These are phyloP conservation scores for Backusella parvicylindrica DNA, from an alignment of 192 early-diverging fungal genomes.

Conservation along the genomic window DNA sequence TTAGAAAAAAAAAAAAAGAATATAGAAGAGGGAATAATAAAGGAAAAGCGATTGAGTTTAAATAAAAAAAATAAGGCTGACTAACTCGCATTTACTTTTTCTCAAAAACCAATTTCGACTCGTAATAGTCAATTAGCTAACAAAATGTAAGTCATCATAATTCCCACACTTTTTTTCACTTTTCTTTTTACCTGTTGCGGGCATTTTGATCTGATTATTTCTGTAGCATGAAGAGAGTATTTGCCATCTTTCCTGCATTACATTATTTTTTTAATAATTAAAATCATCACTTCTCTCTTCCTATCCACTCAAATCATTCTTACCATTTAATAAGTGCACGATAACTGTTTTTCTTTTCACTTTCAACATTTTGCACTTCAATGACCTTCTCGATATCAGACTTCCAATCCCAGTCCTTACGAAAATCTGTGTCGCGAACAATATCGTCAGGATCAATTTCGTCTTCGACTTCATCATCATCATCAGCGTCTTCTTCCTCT, in stretches of 20 bases:
- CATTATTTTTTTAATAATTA: neutral
- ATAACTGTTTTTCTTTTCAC: neutral
- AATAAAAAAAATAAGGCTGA: neutral
- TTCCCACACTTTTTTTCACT: neutral
- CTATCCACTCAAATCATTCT: neutral
- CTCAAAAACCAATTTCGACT: neutral
- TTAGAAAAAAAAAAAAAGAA: neutral
- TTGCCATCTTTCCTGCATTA: neutral
- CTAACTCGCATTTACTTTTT: neutral
- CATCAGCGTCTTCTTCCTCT: neutral
- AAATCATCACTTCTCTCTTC: neutral
- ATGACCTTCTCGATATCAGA: neutral
- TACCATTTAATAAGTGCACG: slow-evolving; percentile 1
- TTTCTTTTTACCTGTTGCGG: neutral
- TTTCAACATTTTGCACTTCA: neutral
- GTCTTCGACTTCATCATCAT: neutral
- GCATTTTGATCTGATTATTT: neutral
- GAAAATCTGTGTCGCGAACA: neutral
- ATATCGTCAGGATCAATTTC: neutral
- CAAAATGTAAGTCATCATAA: neutral
- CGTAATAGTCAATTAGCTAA: slow-evolving; percentile 11
- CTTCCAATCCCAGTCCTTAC: neutral
- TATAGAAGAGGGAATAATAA: neutral
- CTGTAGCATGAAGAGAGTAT: neutral
- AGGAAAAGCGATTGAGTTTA: neutral